Conservation (phyloP, 1,284 basidiomycete genomes). For the Trametes versicolor region DNA sequence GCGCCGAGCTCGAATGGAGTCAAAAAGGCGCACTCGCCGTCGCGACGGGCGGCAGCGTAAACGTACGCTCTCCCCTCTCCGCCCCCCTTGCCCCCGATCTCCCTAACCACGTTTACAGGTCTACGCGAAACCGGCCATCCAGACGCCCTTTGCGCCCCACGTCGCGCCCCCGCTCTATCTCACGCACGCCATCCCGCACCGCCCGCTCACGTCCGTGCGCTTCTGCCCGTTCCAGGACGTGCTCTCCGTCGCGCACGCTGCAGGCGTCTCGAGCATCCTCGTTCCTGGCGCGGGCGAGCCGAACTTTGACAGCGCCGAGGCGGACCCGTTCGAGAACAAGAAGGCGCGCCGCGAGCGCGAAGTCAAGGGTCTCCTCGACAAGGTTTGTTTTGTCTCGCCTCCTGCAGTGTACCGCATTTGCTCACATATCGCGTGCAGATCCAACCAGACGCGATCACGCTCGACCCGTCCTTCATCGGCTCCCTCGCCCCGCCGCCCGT, state of each 20-base stretch:
- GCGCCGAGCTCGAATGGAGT: slow-evolving; percentile 78
- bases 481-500: slow-evolving; percentile 72
- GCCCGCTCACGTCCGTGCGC: slow-evolving; percentile 72
- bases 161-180: slow-evolving; percentile 84
- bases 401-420: neutral
- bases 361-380: slow-evolving; percentile 91
- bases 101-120: slow-evolving; percentile 53
- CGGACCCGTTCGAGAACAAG: slow-evolving; percentile 94
- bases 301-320: slow-evolving; percentile 94
- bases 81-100: neutral
- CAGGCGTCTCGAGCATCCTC: slow-evolving; percentile 86
- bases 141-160: slow-evolving; percentile 58
- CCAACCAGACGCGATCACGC: slow-evolving; percentile 92
- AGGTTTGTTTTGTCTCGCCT: slow-evolving; percentile 56
- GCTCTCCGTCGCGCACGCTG: slow-evolving; percentile 78
- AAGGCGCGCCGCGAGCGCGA: slow-evolving; percentile 89
- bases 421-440: slow-evolving; percentile 57
- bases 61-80: slow-evolving; percentile 57
- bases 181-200: slow-evolving; percentile 80
- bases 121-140: slow-evolving; percentile 75
- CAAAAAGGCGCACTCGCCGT: slow-evolving; percentile 88
- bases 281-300: slow-evolving; percentile 95
- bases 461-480: slow-evolving; percentile 89
- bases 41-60: slow-evolving; percentile 83
- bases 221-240: slow-evolving; percentile 97